A percentile compares a stretch with the other conserved stretches of the same genome.
phyloP scores from a whole-genome alignment of 331 rosid species.

The Quercus lobata region DNA sequence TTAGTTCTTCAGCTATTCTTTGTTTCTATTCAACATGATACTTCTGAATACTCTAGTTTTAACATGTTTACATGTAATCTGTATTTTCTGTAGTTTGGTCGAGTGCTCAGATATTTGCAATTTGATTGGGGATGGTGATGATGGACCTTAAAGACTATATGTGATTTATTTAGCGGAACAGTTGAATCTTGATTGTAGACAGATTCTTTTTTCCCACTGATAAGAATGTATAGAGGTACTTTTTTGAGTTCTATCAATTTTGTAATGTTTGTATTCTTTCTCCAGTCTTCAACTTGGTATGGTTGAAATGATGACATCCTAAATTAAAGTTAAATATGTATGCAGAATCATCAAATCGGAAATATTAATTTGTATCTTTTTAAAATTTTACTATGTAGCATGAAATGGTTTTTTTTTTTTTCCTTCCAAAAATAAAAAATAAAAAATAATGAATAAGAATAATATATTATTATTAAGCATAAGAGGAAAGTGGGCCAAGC shows the following conservation, averaged over 20 bases:
- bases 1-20: background rate
- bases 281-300: background rate
- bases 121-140: constrained; percentile 55
- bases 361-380: too few species aligned
- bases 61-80: background rate
- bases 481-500: too few species aligned
- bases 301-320: background rate
- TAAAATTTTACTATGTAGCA: too few species aligned
- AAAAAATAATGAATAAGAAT: too few species aligned
- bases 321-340: background rate
- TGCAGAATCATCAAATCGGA: background rate
- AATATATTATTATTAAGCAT: too few species aligned
- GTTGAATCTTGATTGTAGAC: background rate
- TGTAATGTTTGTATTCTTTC: background rate
- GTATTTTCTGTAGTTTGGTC: constrained; percentile 61
- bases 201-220: background rate
- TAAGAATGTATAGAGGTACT: background rate
- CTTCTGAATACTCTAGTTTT: background rate
- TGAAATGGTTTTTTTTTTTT: too few species aligned
- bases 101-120: constrained; percentile 93
- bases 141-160: constrained; percentile 42
- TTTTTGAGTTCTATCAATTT: background rate
- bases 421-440: too few species aligned
- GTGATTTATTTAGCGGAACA: background rate
- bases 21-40: background rate